Evolutionary conservation across 2,329 filamentous ascomycete genomes (phyloP).

Genomic region (Pseudocercospora macadamiae): DNA sequence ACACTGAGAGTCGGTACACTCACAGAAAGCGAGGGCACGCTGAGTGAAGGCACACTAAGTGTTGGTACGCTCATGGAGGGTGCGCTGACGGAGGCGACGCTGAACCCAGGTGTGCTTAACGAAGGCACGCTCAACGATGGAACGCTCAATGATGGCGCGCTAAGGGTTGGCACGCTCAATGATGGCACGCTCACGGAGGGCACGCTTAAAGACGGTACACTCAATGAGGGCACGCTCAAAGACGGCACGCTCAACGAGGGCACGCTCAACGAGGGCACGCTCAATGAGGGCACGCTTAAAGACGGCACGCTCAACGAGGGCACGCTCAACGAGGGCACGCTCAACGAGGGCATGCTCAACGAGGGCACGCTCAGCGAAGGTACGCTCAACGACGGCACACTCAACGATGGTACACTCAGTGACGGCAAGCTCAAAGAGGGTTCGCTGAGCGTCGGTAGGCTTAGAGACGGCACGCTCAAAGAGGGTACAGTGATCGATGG

Average conservation of each 20-base stretch:
- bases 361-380: background rate
- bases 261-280: slow-evolving; percentile 1
- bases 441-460: background rate
- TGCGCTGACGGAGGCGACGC: background rate
- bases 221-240: background rate
- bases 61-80: slow-evolving; percentile 1
- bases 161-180: background rate
- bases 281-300: background rate
- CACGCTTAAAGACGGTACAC: background rate
- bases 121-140: slow-evolving; percentile 6
- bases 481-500: background rate
- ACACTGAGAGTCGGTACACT: background rate
- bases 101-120: background rate
- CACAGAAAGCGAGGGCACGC: background rate
- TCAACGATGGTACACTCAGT: slow-evolving; percentile 3
- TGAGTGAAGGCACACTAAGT: background rate
- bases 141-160: background rate
- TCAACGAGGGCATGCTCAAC: background rate
- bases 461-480: background rate
- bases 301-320: background rate
- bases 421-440: background rate
- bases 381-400: background rate
- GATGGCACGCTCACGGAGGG: background rate
- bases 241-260: background rate
- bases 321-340: background rate